phyloP scores from a whole-genome alignment of 2,329 filamentous ascomycete species.

The Aureobasidium sp. region DNA sequence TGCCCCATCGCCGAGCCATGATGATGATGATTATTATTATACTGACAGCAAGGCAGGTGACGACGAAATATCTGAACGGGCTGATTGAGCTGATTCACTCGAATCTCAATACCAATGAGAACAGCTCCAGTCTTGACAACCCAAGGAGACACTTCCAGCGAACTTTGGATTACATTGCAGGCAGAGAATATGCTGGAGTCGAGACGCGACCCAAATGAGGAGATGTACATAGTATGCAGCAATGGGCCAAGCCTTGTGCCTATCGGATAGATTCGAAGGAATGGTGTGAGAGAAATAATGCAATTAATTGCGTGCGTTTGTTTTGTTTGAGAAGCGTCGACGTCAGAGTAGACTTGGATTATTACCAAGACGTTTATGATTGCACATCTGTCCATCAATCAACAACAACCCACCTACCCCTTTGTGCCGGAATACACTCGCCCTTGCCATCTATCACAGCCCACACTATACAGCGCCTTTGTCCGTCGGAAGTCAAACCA shows the following conservation, averaged over 20 bases:
- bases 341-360: slow-evolving; percentile 7
- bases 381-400: neutral
- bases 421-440: neutral
- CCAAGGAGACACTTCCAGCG: slow-evolving; percentile 91
- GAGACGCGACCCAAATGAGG: slow-evolving; percentile 55
- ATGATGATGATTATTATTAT: neutral
- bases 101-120: slow-evolving; percentile 80
- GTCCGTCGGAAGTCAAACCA: no score
- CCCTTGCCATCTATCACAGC: neutral
- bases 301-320: neutral
- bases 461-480: no score
- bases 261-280: no score
- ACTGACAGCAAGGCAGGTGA: slow-evolving; percentile 51
- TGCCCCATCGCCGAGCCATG: neutral
- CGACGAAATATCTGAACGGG: slow-evolving; percentile 95
- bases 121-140: slow-evolving; percentile 75
- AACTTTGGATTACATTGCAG: slow-evolving; percentile 87
- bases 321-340: slow-evolving; percentile 12
- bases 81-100: slow-evolving; percentile 97
- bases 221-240: slow-evolving; percentile 15
- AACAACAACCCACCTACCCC: neutral
- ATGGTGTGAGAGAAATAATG: neutral
- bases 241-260: neutral
- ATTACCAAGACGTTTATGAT: slow-evolving; percentile 1
- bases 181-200: slow-evolving; percentile 87